Percentiles rank a stretch among this genome's conserved stretches.
phyloP scores from a whole-genome alignment of 805 yeast genomes.

The Wickerhamomyces canadensis region DNA sequence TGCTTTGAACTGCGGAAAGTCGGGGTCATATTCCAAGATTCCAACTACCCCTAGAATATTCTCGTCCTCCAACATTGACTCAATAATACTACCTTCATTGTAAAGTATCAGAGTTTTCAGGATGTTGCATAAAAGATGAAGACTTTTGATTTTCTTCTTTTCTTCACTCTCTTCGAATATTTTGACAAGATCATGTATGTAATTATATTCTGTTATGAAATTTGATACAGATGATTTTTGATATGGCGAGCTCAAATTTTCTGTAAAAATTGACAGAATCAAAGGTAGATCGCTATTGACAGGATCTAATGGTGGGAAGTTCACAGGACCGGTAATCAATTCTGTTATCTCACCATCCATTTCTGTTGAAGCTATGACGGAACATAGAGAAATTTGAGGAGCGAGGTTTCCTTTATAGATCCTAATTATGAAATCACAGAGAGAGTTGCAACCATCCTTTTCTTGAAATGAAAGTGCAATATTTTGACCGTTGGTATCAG shows the following conservation, averaged over 20 bases:
- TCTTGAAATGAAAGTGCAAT: conserved; percentile 91
- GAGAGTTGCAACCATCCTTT: conserved; percentile 76
- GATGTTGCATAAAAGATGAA: conserved; percentile 68
- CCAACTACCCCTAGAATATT: conserved; percentile 61
- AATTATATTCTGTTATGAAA: conserved; percentile 48
- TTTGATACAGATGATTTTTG: conserved; percentile 56
- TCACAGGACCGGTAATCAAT: conserved; percentile 73
- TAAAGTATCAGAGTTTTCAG: conserved; percentile 65
- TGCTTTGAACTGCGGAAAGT: conserved; percentile 73
- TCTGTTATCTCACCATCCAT: conserved; percentile 58
- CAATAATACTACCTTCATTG: conserved; percentile 62
- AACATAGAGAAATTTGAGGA: conserved; percentile 67
- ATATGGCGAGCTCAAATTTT: conserved; percentile 49
- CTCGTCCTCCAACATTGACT: conserved; percentile 48
- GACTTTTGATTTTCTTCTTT: conserved; percentile 42
- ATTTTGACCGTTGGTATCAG: conserved; percentile 64
- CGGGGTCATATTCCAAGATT: conserved; percentile 85
- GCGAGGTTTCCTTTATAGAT: conserved; percentile 51
- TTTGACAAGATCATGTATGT: conserved; percentile 44
- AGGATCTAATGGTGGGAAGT: conserved; percentile 56
- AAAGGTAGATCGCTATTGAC: conserved; percentile 42
- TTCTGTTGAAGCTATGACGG: conserved; percentile 51
- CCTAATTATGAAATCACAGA: conserved; percentile 74
- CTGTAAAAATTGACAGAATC: conserved; percentile 52
- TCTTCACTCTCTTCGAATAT: conserved; percentile 55